Evolutionary conservation across 805 yeast species (phyloP).

Genomic region (Metschnikowia arizonensis): DNA sequence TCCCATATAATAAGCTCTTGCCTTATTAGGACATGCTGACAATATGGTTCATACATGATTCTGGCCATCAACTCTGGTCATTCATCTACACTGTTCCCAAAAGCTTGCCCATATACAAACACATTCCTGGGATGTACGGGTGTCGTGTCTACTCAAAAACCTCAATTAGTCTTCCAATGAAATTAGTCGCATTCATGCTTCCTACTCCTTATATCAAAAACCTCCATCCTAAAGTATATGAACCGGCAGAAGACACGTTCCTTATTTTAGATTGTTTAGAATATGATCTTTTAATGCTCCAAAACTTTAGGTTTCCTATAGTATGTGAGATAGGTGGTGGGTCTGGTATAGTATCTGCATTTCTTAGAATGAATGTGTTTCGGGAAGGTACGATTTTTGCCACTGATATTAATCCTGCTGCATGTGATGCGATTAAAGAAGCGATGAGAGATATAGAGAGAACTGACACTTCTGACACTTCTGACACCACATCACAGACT

Average conservation of each 20-base stretch:
- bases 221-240: conserved; percentile 76
- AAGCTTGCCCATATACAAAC: no score
- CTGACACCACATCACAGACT: no score
- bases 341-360: conserved; percentile 83
- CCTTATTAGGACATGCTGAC: no score
- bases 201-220: conserved; percentile 66
- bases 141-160: no score
- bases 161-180: no score
- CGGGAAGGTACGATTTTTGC: conserved; percentile 53
- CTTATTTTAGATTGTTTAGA: conserved; percentile 80
- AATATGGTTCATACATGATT: no score
- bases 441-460: conserved; percentile 4
- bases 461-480: no score
- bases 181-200: conserved; percentile 66
- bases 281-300: conserved; percentile 33
- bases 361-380: conserved; percentile 57
- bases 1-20: no score
- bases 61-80: no score
- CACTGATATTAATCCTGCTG: conserved; percentile 78
- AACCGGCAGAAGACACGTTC: conserved; percentile 92
- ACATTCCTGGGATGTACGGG: no score
- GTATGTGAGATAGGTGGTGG: conserved; percentile 89
- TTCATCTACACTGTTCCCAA: no score
- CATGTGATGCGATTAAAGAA: conserved; percentile 45
- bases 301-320: conserved; percentile 40